Evolutionary conservation across 768 basidiomycete species (phyloP), one percentile per base, ranked within the genome.

Genomic region (Lentinula aciculospora): DNA sequence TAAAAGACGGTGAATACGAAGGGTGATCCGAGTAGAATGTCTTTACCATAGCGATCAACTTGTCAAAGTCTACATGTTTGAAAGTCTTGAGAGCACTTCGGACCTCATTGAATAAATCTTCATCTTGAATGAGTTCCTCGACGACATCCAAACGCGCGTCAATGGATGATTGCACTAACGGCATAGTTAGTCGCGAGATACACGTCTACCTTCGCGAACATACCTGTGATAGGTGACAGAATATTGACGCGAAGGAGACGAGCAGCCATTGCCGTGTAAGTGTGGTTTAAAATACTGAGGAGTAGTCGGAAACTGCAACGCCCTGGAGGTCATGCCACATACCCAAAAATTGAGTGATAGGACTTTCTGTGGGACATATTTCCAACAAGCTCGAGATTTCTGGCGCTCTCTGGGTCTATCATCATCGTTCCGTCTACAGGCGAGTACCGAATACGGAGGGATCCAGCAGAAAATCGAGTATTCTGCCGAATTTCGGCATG

Each of bases 381-480:
- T 8, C 77, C 82, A 15, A 96, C 88, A 1, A 99, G 77, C 66
- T 99, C 97, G 5, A 99, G 79, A 67, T 96, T 94, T 40, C 82
- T 81, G 2, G 85, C 91, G 0, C 90, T 94, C 60, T 94, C 94
- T 0, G 85, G 80, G 66, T 98, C 97, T 61, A 99, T 89, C 80
- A 97, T 81, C 89, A 98, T 91, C 0, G 92, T 95, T 0, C 95
- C 95, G 67, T 95, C 91, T 0, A 90, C 85, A 1, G 89, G 83
- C 1, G 82, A 75, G 65, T 89, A 94, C 21, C 83, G 78, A 56
- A 94, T 91, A 32, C 85, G 80, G 23, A 94, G 74, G 8, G 92
- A 92, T 3, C 73, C 76, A 0, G 79, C 69, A 1, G 89, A 79
- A 67, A 90, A 98, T 13, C 84, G 81, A 0, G 80, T 82, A 61